A percentile compares a stretch with the other conserved stretches of the same genome.
These are phyloP conservation scores for Lodderomyces theae DNA, from an alignment of 1,139 yeast genomes.

Conservation along the genomic window DNA sequence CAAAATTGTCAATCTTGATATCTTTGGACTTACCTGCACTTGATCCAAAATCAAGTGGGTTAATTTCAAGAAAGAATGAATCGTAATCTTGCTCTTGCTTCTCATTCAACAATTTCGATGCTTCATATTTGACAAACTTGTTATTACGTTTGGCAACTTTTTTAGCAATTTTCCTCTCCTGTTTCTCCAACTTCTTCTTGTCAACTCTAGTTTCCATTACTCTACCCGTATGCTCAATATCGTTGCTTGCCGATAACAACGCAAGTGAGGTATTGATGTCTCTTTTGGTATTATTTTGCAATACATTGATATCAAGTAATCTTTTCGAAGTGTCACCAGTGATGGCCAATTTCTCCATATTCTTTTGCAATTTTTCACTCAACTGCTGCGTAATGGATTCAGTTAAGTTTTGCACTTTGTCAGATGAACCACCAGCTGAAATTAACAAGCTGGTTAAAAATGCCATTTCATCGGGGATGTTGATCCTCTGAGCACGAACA, in stretches of 20 bases:
- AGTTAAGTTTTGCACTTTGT: slow-evolving; percentile 51
- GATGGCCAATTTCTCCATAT: slow-evolving; percentile 64
- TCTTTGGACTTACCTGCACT: slow-evolving; percentile 95
- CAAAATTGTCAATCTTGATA: slow-evolving; percentile 88
- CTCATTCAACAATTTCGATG: slow-evolving; percentile 77
- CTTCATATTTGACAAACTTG: slow-evolving; percentile 86
- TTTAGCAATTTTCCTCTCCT: slow-evolving; percentile 94
- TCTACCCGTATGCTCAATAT: slow-evolving; percentile 88
- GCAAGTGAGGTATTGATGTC: slow-evolving; percentile 72
- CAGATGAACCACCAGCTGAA: slow-evolving; percentile 77
- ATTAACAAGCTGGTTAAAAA: slow-evolving; percentile 63
- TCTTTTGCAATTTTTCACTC: slow-evolving; percentile 57
- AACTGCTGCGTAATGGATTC: slow-evolving; percentile 47
- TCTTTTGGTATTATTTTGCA: slow-evolving; percentile 60
- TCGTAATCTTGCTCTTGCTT: slow-evolving; percentile 75
- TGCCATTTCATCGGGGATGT: slow-evolving; percentile 61
- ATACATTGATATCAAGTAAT: slow-evolving; percentile 64
- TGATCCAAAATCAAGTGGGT: slow-evolving; percentile 88
- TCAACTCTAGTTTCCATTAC: slow-evolving; percentile 93
- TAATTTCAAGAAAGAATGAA: slow-evolving; percentile 89
- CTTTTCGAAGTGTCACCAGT: slow-evolving; percentile 84
- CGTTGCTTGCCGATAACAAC: slow-evolving; percentile 70
- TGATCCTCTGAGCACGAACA: slow-evolving; percentile 70
- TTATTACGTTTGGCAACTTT: slow-evolving; percentile 93
- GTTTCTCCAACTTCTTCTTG: slow-evolving; percentile 93